Conservation (phyloP, 192 early-diverging fungal species). For the Coemansia sp. region DNA sequence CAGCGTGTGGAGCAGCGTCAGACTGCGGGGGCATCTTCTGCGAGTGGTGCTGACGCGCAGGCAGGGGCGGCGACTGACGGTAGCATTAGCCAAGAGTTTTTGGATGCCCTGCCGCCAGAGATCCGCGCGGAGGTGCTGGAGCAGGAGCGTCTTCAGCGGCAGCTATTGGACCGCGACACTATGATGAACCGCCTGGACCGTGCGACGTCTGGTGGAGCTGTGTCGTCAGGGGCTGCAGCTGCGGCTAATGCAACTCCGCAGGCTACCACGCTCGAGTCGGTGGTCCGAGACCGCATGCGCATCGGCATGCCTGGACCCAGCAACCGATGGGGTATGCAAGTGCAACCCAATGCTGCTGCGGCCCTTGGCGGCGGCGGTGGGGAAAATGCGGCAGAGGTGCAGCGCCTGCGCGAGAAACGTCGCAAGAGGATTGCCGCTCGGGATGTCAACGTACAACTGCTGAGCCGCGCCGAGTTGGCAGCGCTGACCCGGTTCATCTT, state of each 20-base stretch:
- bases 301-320: constrained; percentile 21
- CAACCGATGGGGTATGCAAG: constrained; percentile 5
- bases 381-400: constrained; percentile 15
- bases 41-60: neutral
- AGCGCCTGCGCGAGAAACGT: constrained; percentile 38
- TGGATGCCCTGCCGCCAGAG: constrained; percentile 88
- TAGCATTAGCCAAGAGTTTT: constrained; percentile 79
- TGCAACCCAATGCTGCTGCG: neutral
- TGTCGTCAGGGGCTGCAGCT: constrained; percentile 14
- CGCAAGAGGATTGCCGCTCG: constrained; percentile 54
- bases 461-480: constrained; percentile 80
- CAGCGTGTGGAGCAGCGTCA: constrained; percentile 33
- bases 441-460: constrained; percentile 59
- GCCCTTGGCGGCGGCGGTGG: neutral
- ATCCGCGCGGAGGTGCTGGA: constrained; percentile 88
- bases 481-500: constrained; percentile 88
- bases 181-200: constrained; percentile 44
- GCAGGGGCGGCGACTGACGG: constrained; percentile 21
- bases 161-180: constrained; percentile 65
- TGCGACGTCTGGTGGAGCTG: neutral
- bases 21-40: constrained; percentile 5
- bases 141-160: constrained; percentile 70
- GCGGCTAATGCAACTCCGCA: neutral
- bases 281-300: constrained; percentile 35
- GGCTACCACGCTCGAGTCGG: constrained; percentile 19